phyloP scores from a whole-genome alignment of 148 eudicot species.

The Chenopodium formosanum region DNA sequence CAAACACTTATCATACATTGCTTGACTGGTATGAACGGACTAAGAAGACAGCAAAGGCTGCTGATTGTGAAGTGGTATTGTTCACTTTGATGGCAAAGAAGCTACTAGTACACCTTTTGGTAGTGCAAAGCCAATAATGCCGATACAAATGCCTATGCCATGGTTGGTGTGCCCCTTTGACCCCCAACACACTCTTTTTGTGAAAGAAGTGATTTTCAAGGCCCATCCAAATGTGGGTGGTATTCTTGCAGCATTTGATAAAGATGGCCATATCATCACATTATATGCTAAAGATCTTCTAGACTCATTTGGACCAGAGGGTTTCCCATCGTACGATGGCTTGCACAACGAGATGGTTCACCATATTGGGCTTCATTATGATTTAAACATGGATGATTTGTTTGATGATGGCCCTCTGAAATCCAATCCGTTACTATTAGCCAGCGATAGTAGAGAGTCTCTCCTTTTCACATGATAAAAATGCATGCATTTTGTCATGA shows the following conservation, averaged over 20 bases:
- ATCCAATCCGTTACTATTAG: no score
- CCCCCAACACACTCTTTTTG: background rate
- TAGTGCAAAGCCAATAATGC: background rate
- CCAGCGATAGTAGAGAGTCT: no score
- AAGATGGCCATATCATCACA: background rate
- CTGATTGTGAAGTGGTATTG: slow-evolving; percentile 3
- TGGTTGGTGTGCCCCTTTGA: background rate
- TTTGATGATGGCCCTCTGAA: no score
- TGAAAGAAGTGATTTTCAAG: background rate
- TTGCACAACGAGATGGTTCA: background rate
- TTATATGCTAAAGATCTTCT: background rate
- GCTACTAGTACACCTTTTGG: no score
- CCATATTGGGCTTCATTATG: background rate
- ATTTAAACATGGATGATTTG: background rate
- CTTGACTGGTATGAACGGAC: background rate
- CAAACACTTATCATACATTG: background rate
- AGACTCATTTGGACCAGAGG: background rate
- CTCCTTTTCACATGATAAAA: no score
- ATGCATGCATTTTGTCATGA: no score
- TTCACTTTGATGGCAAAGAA: background rate
- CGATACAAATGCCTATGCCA: background rate
- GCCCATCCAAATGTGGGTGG: background rate
- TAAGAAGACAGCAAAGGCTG: background rate
- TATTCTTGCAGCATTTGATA: background rate
- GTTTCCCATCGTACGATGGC: background rate